Percentiles rank a stretch among this genome's conserved stretches.
Evolutionary conservation across 345 rosid species (phyloP).

Genomic region (Moringa oleifera): DNA sequence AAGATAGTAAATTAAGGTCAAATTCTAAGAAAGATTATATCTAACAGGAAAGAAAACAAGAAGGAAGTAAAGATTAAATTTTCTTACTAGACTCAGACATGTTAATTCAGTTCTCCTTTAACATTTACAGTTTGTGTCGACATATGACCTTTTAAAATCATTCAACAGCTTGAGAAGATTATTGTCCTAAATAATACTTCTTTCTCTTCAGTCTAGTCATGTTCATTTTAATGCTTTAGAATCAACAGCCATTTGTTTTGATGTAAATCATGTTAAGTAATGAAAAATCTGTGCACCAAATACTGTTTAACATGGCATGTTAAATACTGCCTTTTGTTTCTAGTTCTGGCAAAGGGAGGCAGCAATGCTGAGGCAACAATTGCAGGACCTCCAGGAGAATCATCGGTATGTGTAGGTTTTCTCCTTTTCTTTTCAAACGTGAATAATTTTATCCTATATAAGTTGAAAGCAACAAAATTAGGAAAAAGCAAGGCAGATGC

Average conservation of each 20-base stretch:
- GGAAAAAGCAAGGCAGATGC: not conserved
- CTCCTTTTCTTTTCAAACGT: not conserved
- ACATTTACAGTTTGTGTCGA: not conserved
- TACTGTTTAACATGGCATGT: too few species aligned
- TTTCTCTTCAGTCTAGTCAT: too few species aligned
- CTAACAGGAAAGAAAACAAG: too few species aligned
- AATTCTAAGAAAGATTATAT: too few species aligned
- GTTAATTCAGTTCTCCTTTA: not conserved
- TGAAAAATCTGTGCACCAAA: not conserved
- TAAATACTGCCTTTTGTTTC: slow-evolving; percentile 20
- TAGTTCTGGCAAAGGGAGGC: slow-evolving; percentile 89
- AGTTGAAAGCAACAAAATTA: not conserved
- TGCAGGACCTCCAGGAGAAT: slow-evolving; percentile 67
- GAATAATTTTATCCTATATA: not conserved
- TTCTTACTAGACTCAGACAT: not conserved
- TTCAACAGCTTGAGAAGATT: not conserved
- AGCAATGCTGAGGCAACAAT: slow-evolving; percentile 59
- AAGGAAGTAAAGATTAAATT: too few species aligned
- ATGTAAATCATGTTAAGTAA: too few species aligned
- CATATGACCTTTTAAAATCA: not conserved
- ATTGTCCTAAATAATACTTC: too few species aligned
- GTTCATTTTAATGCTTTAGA: too few species aligned
- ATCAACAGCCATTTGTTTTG: too few species aligned
- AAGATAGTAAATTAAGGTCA: too few species aligned
- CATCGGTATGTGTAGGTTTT: slow-evolving; percentile 47